These are phyloP conservation scores for Houttuynia cordata DNA, from an alignment of 164 flowering plant species.

Conservation along the genomic window DNA sequence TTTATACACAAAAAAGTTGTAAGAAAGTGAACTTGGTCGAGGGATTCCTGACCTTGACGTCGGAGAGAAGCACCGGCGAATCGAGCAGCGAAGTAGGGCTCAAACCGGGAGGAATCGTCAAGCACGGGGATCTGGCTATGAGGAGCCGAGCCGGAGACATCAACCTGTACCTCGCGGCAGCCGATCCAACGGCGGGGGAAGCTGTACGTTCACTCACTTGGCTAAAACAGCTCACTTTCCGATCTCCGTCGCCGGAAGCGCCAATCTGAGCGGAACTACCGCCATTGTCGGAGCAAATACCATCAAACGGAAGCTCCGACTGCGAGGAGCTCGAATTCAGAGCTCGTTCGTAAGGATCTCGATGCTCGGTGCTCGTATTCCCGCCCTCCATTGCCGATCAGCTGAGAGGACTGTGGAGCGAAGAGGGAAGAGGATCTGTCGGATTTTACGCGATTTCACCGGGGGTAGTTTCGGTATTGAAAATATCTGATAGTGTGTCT, in stretches of 20 bases:
- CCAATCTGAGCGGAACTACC: neutral
- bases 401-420: neutral
- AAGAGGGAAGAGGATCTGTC: constrained; percentile 1
- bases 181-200: constrained; percentile 14
- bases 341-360: constrained; percentile 1
- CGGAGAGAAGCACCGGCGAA: constrained; percentile 45
- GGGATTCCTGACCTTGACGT: constrained; percentile 37
- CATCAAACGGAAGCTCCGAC: constrained; percentile 13
- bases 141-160: constrained; percentile 93
- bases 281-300: constrained; percentile 5
- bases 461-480: constrained; percentile 8
- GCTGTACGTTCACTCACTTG: constrained; percentile 4
- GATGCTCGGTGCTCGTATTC: constrained; percentile 7
- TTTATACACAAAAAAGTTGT: too few species aligned
- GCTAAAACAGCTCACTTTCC: constrained; percentile 5
- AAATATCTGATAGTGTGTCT: constrained; percentile 1
- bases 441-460: neutral
- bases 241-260: neutral
- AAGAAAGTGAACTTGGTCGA: too few species aligned
- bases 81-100: constrained; percentile 67
- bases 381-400: neutral
- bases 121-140: constrained; percentile 64
- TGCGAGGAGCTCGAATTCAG: constrained; percentile 1
- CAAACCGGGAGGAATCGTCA: constrained; percentile 76
- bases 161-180: constrained; percentile 53